A percentile compares a stretch with the other conserved stretches of the same genome.
Conservation (phyloP, 2,329 filamentous ascomycete species). For the Apiospora phragmitis region DNA sequence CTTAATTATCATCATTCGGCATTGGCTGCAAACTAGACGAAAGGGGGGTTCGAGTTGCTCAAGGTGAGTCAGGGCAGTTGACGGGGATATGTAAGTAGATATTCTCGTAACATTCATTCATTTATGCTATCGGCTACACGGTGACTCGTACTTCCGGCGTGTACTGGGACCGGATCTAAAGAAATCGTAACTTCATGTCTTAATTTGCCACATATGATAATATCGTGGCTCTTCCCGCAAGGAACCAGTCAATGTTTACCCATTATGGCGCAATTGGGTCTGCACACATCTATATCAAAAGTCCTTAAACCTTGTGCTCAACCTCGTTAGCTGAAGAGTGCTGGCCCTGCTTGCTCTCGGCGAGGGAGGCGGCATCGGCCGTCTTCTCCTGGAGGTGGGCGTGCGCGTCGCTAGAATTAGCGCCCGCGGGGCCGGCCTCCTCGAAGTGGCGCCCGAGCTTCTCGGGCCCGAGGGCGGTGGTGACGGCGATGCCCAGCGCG, state of each 20-base stretch:
- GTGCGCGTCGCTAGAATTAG: constrained; percentile 27
- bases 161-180: neutral
- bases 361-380: constrained; percentile 25
- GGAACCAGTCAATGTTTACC: too few relatives aligned
- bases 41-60: too few relatives aligned
- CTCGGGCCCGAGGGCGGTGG: constrained; percentile 72
- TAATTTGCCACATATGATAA: too few relatives aligned
- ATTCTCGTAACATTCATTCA: neutral
- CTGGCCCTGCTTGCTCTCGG: constrained; percentile 5
- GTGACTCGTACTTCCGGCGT: neutral
- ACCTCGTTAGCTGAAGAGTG: neutral
- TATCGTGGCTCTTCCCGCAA: too few relatives aligned
- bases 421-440: constrained; percentile 52
- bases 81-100: neutral
- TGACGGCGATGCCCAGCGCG: constrained; percentile 66
- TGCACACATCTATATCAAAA: neutral
- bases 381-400: constrained; percentile 28
- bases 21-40: too few relatives aligned
- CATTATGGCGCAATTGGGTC: too few relatives aligned
- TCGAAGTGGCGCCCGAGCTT: constrained; percentile 72
- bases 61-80: too few relatives aligned
- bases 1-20: too few relatives aligned
- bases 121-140: neutral
- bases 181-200: neutral
- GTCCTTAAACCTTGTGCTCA: neutral